phyloP scores from a whole-genome alignment of 129 eudicot genomes.

The Flaveria ramosissima region DNA sequence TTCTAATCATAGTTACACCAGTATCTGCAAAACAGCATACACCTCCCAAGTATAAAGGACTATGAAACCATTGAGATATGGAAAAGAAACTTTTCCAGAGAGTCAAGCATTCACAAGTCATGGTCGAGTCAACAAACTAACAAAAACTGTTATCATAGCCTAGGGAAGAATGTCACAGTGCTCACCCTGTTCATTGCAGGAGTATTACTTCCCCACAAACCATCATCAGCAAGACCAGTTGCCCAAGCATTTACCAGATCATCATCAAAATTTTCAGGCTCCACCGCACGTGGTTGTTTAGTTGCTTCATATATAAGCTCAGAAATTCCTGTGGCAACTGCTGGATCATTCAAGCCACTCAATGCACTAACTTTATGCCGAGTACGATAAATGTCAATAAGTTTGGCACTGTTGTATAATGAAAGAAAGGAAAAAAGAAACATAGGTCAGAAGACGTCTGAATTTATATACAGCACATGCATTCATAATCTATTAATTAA shows the following conservation, averaged over 20 bases:
- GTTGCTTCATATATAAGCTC: slow-evolving; percentile 79
- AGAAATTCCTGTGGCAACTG: slow-evolving; percentile 80
- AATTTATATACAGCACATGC: neutral
- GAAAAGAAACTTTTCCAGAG: neutral
- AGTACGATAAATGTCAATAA: slow-evolving; percentile 71
- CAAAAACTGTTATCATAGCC: neutral
- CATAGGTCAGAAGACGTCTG: slow-evolving; percentile 3
- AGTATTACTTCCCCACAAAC: slow-evolving; percentile 65
- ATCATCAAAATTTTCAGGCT: slow-evolving; percentile 71
- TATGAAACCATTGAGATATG: neutral
- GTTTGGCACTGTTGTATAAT: slow-evolving; percentile 59
- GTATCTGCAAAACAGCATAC: no score
- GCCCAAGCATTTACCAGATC: slow-evolving; percentile 97
- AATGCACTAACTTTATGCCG: slow-evolving; percentile 72
- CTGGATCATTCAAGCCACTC: slow-evolving; percentile 67
- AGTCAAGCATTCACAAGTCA: neutral
- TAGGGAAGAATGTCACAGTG: neutral
- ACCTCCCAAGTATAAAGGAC: no score
- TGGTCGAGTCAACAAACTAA: neutral
- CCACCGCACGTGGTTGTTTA: slow-evolving; percentile 44
- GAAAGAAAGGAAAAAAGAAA: slow-evolving; percentile 3
- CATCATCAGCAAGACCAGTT: slow-evolving; percentile 79
- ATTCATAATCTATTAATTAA: neutral
- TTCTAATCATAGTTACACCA: no score
- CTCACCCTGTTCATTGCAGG: slow-evolving; percentile 91